Conservation (phyloP, 2,329 filamentous ascomycete genomes). For the Sarocladiaceae sp. region DNA sequence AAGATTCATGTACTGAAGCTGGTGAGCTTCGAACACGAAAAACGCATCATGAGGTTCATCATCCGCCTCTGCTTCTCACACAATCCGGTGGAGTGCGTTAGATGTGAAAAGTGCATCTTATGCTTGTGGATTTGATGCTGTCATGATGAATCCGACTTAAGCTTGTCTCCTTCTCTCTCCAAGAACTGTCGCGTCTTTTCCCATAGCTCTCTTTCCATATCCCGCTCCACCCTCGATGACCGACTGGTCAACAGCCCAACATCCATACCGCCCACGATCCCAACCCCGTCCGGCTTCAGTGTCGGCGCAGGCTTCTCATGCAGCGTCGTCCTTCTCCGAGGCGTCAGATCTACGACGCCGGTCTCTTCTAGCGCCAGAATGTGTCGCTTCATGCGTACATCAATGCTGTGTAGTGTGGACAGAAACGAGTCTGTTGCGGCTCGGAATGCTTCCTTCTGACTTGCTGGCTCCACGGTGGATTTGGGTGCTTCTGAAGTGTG, state of each 20-base stretch:
- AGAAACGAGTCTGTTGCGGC: conserved; percentile 62
- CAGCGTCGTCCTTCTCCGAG: conserved; percentile 28
- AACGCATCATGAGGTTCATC: too few species aligned
- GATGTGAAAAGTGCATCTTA: conserved; percentile 8
- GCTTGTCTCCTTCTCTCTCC: conserved; percentile 22
- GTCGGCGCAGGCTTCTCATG: conserved; percentile 25
- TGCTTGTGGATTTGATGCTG: conserved; percentile 11
- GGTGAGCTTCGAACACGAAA: too few species aligned
- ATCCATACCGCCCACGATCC: conserved; percentile 59
- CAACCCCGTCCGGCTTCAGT: conserved; percentile 48
- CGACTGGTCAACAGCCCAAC: conserved; percentile 86
- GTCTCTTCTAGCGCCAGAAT: conserved; percentile 78
- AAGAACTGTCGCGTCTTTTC: conserved; percentile 32
- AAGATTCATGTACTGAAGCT: too few species aligned
- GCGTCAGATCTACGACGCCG: conserved; percentile 55
- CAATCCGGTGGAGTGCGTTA: not conserved
- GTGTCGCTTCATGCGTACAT: conserved; percentile 60
- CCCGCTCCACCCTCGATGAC: conserved; percentile 71
- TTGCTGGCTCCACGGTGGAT: conserved; percentile 32
- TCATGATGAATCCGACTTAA: conserved; percentile 10
- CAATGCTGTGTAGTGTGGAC: conserved; percentile 63
- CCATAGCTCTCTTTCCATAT: conserved; percentile 81
- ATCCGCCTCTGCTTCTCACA: not conserved
- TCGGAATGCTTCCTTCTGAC: conserved; percentile 52
- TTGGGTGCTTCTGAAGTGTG: conserved; percentile 15